Evolutionary conservation across 441 rosid species (phyloP).

Genomic region (Geranium incanum): DNA sequence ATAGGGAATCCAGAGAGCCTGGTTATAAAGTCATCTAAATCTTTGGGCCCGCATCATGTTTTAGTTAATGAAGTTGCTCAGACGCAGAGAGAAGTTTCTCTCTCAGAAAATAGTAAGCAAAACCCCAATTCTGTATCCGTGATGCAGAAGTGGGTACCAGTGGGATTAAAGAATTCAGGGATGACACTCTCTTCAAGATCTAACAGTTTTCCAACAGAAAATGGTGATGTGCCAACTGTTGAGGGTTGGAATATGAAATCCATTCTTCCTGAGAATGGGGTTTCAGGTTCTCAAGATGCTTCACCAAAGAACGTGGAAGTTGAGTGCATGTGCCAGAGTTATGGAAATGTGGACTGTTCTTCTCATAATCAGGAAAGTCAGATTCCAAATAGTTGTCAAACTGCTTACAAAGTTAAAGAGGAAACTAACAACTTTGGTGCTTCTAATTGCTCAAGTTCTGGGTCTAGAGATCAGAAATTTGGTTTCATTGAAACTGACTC

Average conservation of each 20-base stretch:
- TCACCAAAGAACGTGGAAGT: constrained; percentile 17
- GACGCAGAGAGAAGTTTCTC: constrained; percentile 24
- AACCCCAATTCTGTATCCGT: constrained; percentile 31
- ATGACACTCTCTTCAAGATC: constrained; percentile 17
- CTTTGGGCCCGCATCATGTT: constrained; percentile 32
- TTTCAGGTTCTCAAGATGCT: constrained; percentile 19
- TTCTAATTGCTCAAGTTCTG: constrained; percentile 17
- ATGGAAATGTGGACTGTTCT: constrained; percentile 19
- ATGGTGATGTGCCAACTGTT: constrained; percentile 19
- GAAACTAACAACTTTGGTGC: constrained; percentile 17
- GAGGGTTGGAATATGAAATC: constrained; percentile 22
- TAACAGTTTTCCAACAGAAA: constrained; percentile 17
- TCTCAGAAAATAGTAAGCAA: constrained; percentile 29
- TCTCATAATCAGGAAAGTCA: constrained; percentile 20
- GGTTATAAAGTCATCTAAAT: constrained; percentile 17
- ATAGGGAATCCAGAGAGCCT: constrained; percentile 23
- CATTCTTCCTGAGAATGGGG: constrained; percentile 18
- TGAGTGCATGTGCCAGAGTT: constrained; percentile 7
- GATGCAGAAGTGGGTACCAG: constrained; percentile 45
- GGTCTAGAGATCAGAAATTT: constrained; percentile 18
- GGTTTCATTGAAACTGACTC: constrained; percentile 22
- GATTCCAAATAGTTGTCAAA: constrained; percentile 13
- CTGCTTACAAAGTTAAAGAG: constrained; percentile 15
- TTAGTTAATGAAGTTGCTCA: constrained; percentile 24
- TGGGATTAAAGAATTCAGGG: constrained; percentile 28